phyloP scores from a whole-genome alignment of 2,329 filamentous ascomycete genomes.

The Aureobasidium subglaciale region DNA sequence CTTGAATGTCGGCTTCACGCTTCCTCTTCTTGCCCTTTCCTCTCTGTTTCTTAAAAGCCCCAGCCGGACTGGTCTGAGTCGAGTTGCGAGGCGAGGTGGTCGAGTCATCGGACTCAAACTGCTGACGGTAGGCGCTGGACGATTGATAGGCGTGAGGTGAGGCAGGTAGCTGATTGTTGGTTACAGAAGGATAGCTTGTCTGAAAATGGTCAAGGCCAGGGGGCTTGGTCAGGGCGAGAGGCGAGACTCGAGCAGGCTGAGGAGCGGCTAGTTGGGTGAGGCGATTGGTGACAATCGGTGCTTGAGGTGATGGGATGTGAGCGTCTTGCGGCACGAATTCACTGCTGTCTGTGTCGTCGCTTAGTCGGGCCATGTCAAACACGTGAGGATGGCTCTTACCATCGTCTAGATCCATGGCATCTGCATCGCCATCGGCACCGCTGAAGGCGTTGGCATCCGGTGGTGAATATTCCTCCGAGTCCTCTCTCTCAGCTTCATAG shows the following conservation, averaged over 20 bases:
- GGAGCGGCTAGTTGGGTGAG: conserved; percentile 58
- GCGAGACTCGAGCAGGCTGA: conserved; percentile 63
- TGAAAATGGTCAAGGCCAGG: conserved; percentile 45
- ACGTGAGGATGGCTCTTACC: conserved; percentile 18
- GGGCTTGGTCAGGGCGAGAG: conserved; percentile 47
- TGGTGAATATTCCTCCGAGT: conserved; percentile 40
- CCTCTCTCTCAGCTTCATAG: conserved; percentile 27
- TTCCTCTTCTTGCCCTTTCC: conserved; percentile 12
- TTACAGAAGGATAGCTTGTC: conserved; percentile 26
- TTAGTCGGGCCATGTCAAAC: conserved; percentile 17
- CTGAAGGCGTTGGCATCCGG: conserved; percentile 34
- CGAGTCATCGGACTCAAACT: conserved; percentile 18
- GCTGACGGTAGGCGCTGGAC: conserved; percentile 13
- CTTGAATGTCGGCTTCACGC: conserved; percentile 16
- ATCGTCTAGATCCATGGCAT: conserved; percentile 16
- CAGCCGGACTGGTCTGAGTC: conserved; percentile 18
- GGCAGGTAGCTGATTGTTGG: conserved; percentile 15
- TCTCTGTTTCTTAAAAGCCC: conserved; percentile 19
- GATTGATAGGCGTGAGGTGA: conserved; percentile 15
- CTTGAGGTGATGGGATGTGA: conserved; percentile 35
- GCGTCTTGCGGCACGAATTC: conserved; percentile 15
- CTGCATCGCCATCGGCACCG: conserved; percentile 13
- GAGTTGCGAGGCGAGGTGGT: conserved; percentile 15
- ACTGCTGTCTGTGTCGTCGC: conserved; percentile 16
- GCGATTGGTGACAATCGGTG: conserved; percentile 64